Evolutionary conservation across 352 stramenopile species (phyloP).

Genomic region (Pythium aphanidermatum): DNA sequence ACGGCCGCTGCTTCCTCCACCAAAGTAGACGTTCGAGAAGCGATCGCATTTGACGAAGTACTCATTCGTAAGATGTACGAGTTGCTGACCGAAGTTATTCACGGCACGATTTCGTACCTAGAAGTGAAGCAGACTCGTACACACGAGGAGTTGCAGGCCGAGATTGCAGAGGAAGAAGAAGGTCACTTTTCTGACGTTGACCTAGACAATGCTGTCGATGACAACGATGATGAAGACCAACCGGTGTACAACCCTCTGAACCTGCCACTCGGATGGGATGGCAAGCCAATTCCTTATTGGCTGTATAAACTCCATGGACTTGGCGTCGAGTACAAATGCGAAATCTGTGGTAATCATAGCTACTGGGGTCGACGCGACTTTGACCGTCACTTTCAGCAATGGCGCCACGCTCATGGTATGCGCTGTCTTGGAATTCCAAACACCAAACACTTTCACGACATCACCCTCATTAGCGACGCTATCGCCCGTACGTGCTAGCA

Average conservation of each 20-base stretch:
- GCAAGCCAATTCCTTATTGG: constrained; percentile 99
- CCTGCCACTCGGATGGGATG: constrained; percentile 97
- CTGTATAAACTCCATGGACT: constrained; percentile 99
- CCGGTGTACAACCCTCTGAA: constrained; percentile 99
- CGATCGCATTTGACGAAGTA: constrained; percentile 65
- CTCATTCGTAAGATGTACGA: constrained; percentile 67
- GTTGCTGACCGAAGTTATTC: constrained; percentile 77
- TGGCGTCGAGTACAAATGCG: constrained; percentile 97
- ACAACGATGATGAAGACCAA: constrained; percentile 92
- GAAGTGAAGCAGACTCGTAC: constrained; percentile 86
- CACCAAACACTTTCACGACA: constrained; percentile 99
- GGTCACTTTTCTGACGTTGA: constrained; percentile 77
- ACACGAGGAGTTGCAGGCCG: constrained; percentile 80
- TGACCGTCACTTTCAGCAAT: constrained; percentile 98
- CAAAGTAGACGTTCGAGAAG: constrained; percentile 32
- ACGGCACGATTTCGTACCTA: constrained; percentile 79
- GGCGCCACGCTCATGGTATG: constrained; percentile 97
- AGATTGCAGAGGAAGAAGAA: constrained; percentile 86
- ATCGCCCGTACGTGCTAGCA: constrained; percentile 48
- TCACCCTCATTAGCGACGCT: constrained; percentile 97
- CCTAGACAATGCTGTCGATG: constrained; percentile 54
- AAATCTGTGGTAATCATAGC: constrained; percentile 99
- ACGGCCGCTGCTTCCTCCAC: not conserved
- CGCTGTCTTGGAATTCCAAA: constrained; percentile 98
- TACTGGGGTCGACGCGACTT: constrained; percentile 97